These are phyloP conservation scores for Blastomyces emzantsi DNA, from an alignment of 2,329 filamentous ascomycete species.

Conservation along the genomic window DNA sequence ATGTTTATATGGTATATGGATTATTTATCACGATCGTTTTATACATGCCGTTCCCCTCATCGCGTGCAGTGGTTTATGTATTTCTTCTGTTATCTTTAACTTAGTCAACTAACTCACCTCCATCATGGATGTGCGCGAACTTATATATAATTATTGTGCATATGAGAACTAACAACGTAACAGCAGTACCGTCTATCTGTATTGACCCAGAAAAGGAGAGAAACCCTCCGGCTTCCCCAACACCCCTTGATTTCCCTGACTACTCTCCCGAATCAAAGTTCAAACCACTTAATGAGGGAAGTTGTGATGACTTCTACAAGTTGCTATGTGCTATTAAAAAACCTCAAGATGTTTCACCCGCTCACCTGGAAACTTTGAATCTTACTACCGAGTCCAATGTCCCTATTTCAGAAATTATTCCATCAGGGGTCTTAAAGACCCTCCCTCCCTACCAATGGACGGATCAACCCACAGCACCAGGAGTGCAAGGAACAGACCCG, in stretches of 20 bases:
- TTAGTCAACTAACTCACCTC: neutral
- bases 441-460: slow-evolving; percentile 35
- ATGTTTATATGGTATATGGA: neutral
- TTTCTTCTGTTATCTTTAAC: neutral
- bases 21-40: neutral
- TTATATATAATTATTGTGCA: neutral
- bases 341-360: slow-evolving; percentile 33
- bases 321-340: slow-evolving; percentile 37
- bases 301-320: slow-evolving; percentile 34
- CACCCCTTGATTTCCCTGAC: slow-evolving; percentile 45
- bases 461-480: slow-evolving; percentile 17
- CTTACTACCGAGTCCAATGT: slow-evolving; percentile 32
- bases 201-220: slow-evolving; percentile 36
- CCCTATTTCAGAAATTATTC: slow-evolving; percentile 29
- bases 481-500: slow-evolving; percentile 21
- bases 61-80: neutral
- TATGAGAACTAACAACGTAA: slow-evolving; percentile 9
- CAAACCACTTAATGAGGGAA: slow-evolving; percentile 27
- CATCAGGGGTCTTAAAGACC: slow-evolving; percentile 26
- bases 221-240: slow-evolving; percentile 41
- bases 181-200: slow-evolving; percentile 24
- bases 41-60: neutral
- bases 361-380: slow-evolving; percentile 36
- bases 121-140: neutral
- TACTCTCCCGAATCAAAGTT: slow-evolving; percentile 34